These are phyloP conservation scores for Tetrahymena borealis DNA, from an alignment of 73 alveolate genomes.

Conservation along the genomic window DNA sequence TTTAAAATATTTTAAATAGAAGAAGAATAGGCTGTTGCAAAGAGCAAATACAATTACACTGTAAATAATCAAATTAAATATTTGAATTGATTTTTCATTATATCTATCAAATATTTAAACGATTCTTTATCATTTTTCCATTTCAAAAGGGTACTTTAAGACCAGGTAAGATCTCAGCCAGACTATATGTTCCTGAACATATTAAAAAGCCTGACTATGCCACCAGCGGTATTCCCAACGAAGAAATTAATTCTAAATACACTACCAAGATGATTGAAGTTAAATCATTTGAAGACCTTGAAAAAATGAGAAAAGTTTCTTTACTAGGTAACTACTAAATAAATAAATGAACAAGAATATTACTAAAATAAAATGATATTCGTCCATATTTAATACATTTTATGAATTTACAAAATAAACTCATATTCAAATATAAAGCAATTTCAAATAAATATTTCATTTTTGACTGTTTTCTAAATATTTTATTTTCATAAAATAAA, in stretches of 20 bases:
- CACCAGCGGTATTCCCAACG: slow-evolving; percentile 46
- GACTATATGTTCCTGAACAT: slow-evolving; percentile 72
- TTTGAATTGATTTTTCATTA: neutral
- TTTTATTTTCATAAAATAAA: slow-evolving; percentile 7
- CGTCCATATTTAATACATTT: too few species aligned
- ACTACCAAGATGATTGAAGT: slow-evolving; percentile 15
- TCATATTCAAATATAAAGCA: too few species aligned
- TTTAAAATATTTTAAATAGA: neutral
- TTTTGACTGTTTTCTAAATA: too few species aligned
- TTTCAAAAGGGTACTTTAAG: slow-evolving; percentile 20
- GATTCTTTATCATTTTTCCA: neutral
- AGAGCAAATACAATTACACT: slow-evolving; percentile 57
- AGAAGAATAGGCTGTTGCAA: slow-evolving; percentile 37
- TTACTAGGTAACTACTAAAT: slow-evolving; percentile 47
- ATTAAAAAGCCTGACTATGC: slow-evolving; percentile 90
- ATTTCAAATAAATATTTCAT: too few species aligned
- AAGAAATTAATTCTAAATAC: slow-evolving; percentile 38
- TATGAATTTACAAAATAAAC: too few species aligned
- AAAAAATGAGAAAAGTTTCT: slow-evolving; percentile 58
- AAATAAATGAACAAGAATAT: slow-evolving; percentile 18
- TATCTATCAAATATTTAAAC: neutral
- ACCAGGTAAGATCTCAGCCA: slow-evolving; percentile 45
- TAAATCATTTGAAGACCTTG: slow-evolving; percentile 53
- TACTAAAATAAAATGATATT: slow-evolving; percentile 36
- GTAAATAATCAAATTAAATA: neutral